Base-by-base conservation (phyloP, 1,284 basidiomycete species). In the Trichosporon asahii region DNA sequence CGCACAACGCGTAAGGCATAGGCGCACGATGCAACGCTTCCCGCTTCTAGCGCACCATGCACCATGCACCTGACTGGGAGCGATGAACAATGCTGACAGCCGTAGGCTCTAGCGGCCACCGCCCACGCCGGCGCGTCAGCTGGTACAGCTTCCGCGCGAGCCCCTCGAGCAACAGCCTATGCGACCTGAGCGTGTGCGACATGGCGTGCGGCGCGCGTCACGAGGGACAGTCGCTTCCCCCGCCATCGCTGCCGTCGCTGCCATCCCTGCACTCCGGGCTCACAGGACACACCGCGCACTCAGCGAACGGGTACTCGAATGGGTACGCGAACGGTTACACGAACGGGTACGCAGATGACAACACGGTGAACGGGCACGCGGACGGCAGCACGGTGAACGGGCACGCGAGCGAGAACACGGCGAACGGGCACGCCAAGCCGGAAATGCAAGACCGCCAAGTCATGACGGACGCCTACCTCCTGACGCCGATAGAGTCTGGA, bases 131-230 rank as follows among this genome's bases (percentile, higher is more conserved):
- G 29, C 57, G 27, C 18, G 57, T 61, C 57, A 31, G 57, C 27
- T 31, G 57, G 57, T 31, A 31, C 29, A 33, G 29, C 29, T 61
- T 23, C 15, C 27, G 27, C 18, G 15, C 29, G 27, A 31, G 27
- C 12, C 29, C 57, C 27, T 61, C 57, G 27, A 12, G 27, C 29
- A 61, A 61, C 57, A 31, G 57, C 29, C 4, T 61, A 31, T 61
- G 57, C 18, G 57, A 61, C 57, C 27, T 61, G 57, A 31, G 27
- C 57, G 57, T 61, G 29, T 61, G 57, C 57, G 57, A 61, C 29
- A 61, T 61, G 57, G 57, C 27, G 27, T 61, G 57, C 15, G 57
- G 57, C 3, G 27, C 27, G 18, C 57, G 29, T 14, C 57, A 61
- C 29, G 40, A 44, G 40, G 57, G 29, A 18, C 27, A 61, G 2